These are phyloP conservation scores for Acrodontium crateriforme DNA, from an alignment of 2,329 filamentous ascomycete species.

Conservation along the genomic window DNA sequence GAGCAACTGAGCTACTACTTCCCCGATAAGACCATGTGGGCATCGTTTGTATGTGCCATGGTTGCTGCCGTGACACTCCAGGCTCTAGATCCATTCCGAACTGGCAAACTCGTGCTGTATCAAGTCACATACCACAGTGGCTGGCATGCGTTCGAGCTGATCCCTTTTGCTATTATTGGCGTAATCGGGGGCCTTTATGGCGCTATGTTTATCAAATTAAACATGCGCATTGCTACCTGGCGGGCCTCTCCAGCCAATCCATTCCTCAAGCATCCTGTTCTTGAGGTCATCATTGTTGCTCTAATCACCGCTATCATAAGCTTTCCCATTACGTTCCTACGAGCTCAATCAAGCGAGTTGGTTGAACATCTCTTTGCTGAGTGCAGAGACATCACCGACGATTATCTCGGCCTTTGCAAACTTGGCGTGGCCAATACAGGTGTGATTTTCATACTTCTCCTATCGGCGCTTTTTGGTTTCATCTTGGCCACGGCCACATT, in stretches of 20 bases:
- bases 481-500: slow-evolving; percentile 79
- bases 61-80: slow-evolving; percentile 91
- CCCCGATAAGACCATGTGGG: slow-evolving; percentile 99
- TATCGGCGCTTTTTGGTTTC: slow-evolving; percentile 74
- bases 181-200: slow-evolving; percentile 88
- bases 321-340: slow-evolving; percentile 93
- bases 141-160: slow-evolving; percentile 89
- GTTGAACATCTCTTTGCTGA: slow-evolving; percentile 87
- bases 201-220: slow-evolving; percentile 84
- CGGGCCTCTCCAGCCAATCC: slow-evolving; percentile 51
- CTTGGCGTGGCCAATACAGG: slow-evolving; percentile 68
- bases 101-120: slow-evolving; percentile 88
- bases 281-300: slow-evolving; percentile 68
- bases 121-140: slow-evolving; percentile 84
- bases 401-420: slow-evolving; percentile 82
- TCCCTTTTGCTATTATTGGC: slow-evolving; percentile 77
- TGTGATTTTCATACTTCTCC: slow-evolving; percentile 68
- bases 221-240: slow-evolving; percentile 75
- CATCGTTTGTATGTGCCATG: slow-evolving; percentile 98
- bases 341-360: slow-evolving; percentile 78
- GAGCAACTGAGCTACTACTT: slow-evolving; percentile 97
- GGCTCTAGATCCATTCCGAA: slow-evolving; percentile 84
- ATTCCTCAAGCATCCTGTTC: slow-evolving; percentile 55
- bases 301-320: slow-evolving; percentile 78
- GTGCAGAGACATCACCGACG: slow-evolving; percentile 67